Conservation (phyloP, 2,329 filamentous ascomycete genomes). For the Penicillium decumbens region DNA sequence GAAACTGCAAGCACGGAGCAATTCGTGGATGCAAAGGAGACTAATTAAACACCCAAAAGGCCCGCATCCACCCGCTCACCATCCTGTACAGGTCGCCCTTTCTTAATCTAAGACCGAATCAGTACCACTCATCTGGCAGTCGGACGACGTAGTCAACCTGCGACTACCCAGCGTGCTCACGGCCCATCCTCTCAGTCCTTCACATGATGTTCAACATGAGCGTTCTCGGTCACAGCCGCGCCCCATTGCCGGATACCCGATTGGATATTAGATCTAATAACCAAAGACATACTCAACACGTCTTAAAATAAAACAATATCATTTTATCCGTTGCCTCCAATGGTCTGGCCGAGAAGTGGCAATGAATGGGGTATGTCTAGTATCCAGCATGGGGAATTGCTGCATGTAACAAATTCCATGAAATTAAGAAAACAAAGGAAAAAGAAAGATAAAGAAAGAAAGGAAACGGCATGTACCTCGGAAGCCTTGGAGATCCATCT, state of each 20-base stretch:
- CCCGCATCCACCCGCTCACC: neutral
- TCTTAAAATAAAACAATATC: constrained; percentile 4
- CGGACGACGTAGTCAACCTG: constrained; percentile 23
- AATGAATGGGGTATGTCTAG: neutral
- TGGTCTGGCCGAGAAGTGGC: neutral
- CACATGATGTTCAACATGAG: constrained; percentile 28
- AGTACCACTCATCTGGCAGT: constrained; percentile 4
- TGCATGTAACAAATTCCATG: neutral
- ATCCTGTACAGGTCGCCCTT: neutral
- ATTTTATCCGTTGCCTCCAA: neutral
- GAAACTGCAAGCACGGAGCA: constrained; percentile 38
- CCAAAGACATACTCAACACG: constrained; percentile 5
- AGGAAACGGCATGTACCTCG: neutral
- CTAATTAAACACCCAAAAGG: constrained; percentile 9
- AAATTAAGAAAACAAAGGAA: no score
- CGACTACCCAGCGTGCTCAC: constrained; percentile 12
- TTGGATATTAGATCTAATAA: constrained; percentile 21
- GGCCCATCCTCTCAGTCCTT: constrained; percentile 6
- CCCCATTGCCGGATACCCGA: constrained; percentile 33
- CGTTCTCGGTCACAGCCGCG: constrained; percentile 19
- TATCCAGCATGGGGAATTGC: neutral
- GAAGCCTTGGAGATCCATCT: neutral
- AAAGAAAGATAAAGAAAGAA: neutral
- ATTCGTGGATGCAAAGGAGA: constrained; percentile 43
- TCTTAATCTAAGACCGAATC: constrained; percentile 1